Evolutionary conservation across 2,329 filamentous ascomycete species (phyloP), one percentile per base, ranked within the genome.

Genomic region (Cordyceps farinosa): DNA sequence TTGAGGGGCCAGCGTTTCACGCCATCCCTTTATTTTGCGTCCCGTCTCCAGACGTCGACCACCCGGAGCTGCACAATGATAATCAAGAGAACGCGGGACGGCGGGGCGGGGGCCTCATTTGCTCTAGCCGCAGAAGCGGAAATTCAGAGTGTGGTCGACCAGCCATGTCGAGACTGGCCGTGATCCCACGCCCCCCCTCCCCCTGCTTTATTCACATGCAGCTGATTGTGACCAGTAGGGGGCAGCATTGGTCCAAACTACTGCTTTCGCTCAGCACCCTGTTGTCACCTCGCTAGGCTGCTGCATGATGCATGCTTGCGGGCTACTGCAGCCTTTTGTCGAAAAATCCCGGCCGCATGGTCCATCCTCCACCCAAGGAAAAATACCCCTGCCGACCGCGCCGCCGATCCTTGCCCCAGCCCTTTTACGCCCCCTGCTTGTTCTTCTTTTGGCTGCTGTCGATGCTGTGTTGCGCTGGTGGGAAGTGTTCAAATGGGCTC

Each of bases 281-380:
- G 4, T 17, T 15, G 15, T 45, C 15, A 7, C n/a, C 42, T 45
- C 42, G 42, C 42, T 45, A n/a, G 42, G 42, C 38, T 40, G 38
- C 38, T 40, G 10, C 38, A 40, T 52, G 8, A 15, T 44, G 52
- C 53, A n/a, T 29, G 53, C 38, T 54, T 29, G 34, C 32, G 38
- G 44, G 30, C 9, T 32, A 36, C 17, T 58, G 55, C 29, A 10
- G 36, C 38, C 48, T 62, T 45, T 40, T 52, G 45, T 57, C 61
- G 61, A 63, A 38, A 51, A 38, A 57, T 63, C 53, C 61, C 61
- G 29, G 61, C 45, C 52, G n/a, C 15, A 36, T 52, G 61, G 61
- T 50, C 53, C 53, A 47, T 17, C 57, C 52, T 57, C 61, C 52
- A 50, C 53, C 17, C 32, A 27, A 29, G 15, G 36, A 54, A 47